A percentile compares a stretch with the other conserved stretches of the same genome.
Evolutionary conservation across 1,284 basidiomycete genomes (phyloP).

Genomic region (Malassezia caprae): DNA sequence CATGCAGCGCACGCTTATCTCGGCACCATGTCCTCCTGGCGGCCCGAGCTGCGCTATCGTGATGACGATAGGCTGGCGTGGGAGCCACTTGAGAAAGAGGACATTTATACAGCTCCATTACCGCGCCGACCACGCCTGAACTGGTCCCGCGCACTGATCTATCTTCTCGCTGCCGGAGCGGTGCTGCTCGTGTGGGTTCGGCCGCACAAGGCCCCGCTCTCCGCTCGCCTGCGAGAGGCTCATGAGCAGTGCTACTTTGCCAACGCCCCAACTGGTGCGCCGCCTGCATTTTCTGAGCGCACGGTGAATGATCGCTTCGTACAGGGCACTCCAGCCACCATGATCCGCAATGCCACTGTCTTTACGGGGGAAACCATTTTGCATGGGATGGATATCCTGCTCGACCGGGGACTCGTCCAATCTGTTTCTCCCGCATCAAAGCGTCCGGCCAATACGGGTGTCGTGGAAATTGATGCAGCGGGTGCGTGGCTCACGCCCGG

Average conservation of each 20-base stretch:
- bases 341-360: conserved; percentile 67
- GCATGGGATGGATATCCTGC: conserved; percentile 50
- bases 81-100: background rate
- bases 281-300: conserved; percentile 55
- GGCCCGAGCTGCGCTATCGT: background rate
- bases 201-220: background rate
- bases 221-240: background rate
- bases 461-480: conserved; percentile 22
- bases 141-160: background rate
- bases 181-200: background rate
- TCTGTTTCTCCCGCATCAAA: conserved; percentile 41
- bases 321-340: conserved; percentile 57
- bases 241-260: conserved; percentile 21
- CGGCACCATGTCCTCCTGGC: background rate
- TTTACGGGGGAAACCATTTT: conserved; percentile 67
- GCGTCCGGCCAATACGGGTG: background rate
- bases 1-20: background rate
- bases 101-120: background rate
- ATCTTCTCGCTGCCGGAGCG: background rate
- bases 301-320: conserved; percentile 63
- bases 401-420: conserved; percentile 52
- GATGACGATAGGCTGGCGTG: background rate
- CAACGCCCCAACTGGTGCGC: conserved; percentile 48
- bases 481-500: conserved; percentile 47
- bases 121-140: background rate